Conservation (phyloP, 371 early-diverging fungal genomes). For the Entomophthora muscae region DNA sequence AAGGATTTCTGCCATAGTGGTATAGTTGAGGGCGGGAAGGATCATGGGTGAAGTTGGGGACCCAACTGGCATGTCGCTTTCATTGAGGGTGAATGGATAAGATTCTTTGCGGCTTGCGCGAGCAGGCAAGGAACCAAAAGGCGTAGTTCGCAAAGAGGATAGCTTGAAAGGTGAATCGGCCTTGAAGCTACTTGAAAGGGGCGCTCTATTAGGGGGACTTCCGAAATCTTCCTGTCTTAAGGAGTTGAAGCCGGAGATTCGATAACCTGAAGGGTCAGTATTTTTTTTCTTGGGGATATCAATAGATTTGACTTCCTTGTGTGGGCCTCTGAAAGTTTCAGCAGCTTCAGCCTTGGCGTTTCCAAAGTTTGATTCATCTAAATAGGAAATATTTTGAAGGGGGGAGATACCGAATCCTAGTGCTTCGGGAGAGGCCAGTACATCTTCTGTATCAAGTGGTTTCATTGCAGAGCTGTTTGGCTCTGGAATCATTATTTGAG, state of each 20-base stretch:
- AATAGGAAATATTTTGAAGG: background rate
- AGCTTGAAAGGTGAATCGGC: background rate
- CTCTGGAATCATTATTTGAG: background rate
- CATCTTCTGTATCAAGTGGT: conserved; percentile 16
- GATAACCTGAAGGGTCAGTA: too few relatives aligned
- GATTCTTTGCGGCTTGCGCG: too few relatives aligned
- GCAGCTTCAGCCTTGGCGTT: background rate
- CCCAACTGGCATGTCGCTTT: background rate
- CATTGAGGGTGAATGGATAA: conserved; percentile 12
- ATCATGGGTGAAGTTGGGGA: background rate
- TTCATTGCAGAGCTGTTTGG: conserved; percentile 6
- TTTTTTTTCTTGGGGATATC: background rate
- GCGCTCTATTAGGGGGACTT: too few relatives aligned
- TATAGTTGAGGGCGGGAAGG: background rate
- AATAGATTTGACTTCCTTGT: too few relatives aligned
- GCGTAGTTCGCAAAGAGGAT: background rate
- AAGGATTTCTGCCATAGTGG: conserved; percentile 2
- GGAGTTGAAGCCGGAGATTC: too few relatives aligned
- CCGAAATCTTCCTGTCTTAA: too few relatives aligned
- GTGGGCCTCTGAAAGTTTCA: too few relatives aligned
- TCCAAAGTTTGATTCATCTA: background rate
- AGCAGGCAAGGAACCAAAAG: too few relatives aligned
- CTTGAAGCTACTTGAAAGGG: conserved; percentile 10
- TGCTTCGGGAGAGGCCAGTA: too few relatives aligned
- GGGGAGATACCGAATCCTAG: too few relatives aligned